These are phyloP conservation scores for Boechera stricta DNA, from an alignment of 345 rosid species.

Conservation along the genomic window DNA sequence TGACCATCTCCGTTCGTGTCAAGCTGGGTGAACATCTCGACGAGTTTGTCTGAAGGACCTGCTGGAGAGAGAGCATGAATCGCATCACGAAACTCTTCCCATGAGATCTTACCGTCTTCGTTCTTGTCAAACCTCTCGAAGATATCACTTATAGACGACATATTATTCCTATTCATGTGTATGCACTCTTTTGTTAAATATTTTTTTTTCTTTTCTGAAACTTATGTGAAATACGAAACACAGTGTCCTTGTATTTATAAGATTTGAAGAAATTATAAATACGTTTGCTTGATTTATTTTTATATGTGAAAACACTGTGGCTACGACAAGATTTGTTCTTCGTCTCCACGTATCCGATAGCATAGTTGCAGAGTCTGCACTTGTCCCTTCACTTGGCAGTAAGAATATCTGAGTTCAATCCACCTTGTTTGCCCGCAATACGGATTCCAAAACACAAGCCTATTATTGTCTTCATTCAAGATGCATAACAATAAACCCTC, in stretches of 20 bases:
- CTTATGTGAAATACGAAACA: too few species aligned
- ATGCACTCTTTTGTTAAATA: too few species aligned
- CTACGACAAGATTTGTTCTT: neutral
- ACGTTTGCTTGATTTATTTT: too few species aligned
- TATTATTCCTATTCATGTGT: too few species aligned
- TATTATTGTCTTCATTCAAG: neutral
- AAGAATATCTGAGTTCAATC: neutral
- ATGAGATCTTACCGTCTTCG: constrained; percentile 82
- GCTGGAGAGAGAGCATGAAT: constrained; percentile 49
- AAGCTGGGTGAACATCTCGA: constrained; percentile 61
- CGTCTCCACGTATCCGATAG: neutral
- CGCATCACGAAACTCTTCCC: constrained; percentile 60
- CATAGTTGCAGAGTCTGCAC: neutral
- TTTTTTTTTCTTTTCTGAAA: too few species aligned
- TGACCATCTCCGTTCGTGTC: constrained; percentile 53
- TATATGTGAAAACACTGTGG: neutral
- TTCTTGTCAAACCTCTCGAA: constrained; percentile 77
- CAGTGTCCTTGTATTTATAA: too few species aligned
- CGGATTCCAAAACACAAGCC: neutral
- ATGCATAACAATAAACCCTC: neutral
- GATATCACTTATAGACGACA: constrained; percentile 35
- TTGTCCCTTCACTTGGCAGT: neutral
- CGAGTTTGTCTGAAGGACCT: constrained; percentile 57
- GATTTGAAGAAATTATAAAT: too few species aligned
- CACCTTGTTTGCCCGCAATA: neutral